phyloP scores from a whole-genome alignment of 2,329 filamentous ascomycete genomes.

The Emmonsiellopsis sp. region DNA sequence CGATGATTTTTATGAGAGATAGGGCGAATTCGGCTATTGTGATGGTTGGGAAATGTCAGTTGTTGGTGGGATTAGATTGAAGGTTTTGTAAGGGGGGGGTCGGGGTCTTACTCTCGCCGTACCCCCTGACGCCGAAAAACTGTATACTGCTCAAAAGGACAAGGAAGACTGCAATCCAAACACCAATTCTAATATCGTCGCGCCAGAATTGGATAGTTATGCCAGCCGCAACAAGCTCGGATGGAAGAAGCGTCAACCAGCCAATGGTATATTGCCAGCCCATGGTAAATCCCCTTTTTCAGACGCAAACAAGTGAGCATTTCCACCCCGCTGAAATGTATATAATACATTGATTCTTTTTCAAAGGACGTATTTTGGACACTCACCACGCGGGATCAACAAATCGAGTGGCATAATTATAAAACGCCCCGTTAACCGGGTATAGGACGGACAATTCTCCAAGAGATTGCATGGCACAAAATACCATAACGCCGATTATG shows the following conservation, averaged over 20 bases:
- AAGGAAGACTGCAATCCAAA: conserved; percentile 43
- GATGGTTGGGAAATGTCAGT: not conserved
- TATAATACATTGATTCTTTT: not conserved
- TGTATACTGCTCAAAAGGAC: conserved; percentile 52
- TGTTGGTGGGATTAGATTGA: no score
- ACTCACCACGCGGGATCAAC: conserved; percentile 46
- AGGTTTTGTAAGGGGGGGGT: not conserved
- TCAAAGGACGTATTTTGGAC: not conserved
- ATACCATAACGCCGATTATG: conserved; percentile 47
- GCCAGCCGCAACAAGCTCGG: conserved; percentile 54
- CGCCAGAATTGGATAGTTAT: conserved; percentile 54
- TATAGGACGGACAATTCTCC: conserved; percentile 53
- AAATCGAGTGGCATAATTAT: conserved; percentile 50
- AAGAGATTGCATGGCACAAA: conserved; percentile 49
- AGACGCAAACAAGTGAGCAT: no score
- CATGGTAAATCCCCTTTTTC: conserved; percentile 39
- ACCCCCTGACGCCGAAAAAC: conserved; percentile 44
- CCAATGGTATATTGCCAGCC: conserved; percentile 60
- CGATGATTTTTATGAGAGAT: conserved; percentile 40
- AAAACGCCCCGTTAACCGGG: conserved; percentile 53
- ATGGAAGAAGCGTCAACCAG: conserved; percentile 69
- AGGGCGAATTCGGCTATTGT: conserved; percentile 38
- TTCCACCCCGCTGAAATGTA: not conserved
- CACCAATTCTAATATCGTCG: conserved; percentile 23
- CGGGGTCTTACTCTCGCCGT: conserved; percentile 31